Conservation (phyloP, 2,329 filamentous ascomycete genomes). For the Aspergillus vadensis region DNA sequence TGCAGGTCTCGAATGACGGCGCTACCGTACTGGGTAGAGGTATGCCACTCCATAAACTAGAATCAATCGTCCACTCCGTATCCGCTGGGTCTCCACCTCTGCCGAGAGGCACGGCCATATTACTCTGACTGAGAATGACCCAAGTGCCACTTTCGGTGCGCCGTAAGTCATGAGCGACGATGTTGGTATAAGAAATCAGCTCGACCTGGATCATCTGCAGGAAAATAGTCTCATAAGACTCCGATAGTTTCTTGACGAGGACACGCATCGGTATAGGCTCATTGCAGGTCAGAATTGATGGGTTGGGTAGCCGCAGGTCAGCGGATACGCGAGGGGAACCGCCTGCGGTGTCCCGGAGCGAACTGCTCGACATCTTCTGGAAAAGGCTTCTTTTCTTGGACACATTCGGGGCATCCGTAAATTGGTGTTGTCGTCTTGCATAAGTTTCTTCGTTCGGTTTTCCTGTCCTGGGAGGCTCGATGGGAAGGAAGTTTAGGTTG, state of each 20-base stretch:
- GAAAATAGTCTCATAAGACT: slow-evolving; percentile 69
- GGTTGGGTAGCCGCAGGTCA: slow-evolving; percentile 83
- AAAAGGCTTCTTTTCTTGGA: slow-evolving; percentile 64
- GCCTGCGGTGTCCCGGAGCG: slow-evolving; percentile 32
- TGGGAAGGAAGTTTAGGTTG: slow-evolving; percentile 84
- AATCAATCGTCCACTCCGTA: slow-evolving; percentile 69
- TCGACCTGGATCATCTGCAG: slow-evolving; percentile 79
- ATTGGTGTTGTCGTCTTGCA: slow-evolving; percentile 71
- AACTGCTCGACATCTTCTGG: slow-evolving; percentile 40
- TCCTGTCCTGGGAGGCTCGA: slow-evolving; percentile 78
- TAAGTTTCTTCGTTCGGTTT: slow-evolving; percentile 75
- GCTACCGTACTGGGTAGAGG: slow-evolving; percentile 82
- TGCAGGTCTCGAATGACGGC: slow-evolving; percentile 86
- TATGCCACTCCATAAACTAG: slow-evolving; percentile 70
- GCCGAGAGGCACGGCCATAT: slow-evolving; percentile 72
- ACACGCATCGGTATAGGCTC: slow-evolving; percentile 79
- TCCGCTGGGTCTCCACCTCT: slow-evolving; percentile 58
- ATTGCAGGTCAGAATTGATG: slow-evolving; percentile 86
- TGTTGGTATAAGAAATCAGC: slow-evolving; percentile 75
- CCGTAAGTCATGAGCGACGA: slow-evolving; percentile 74
- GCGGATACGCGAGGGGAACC: slow-evolving; percentile 65
- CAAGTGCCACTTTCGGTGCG: slow-evolving; percentile 72
- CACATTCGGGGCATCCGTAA: slow-evolving; percentile 42
- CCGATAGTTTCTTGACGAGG: slow-evolving; percentile 73
- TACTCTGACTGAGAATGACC: slow-evolving; percentile 71